These are phyloP conservation scores for Achlya hypogyna DNA, from an alignment of 352 stramenopile genomes.

Conservation along the genomic window DNA sequence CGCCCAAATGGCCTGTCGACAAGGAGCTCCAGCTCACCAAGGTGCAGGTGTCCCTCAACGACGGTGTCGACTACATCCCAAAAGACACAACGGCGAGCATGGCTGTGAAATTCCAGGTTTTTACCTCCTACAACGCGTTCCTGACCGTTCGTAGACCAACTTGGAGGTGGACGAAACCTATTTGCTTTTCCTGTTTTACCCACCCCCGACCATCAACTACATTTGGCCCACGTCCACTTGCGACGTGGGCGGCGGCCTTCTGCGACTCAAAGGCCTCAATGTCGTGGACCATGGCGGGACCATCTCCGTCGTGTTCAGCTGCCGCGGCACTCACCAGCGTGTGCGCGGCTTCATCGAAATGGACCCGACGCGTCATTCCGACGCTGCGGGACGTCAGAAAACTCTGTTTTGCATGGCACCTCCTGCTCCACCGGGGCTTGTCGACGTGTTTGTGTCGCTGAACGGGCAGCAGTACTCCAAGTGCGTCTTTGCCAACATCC, in stretches of 20 bases:
- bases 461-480: conserved; percentile 71
- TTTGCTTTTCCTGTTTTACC: conserved; percentile 73
- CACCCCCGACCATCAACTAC: conserved; percentile 33
- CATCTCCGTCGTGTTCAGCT: conserved; percentile 55
- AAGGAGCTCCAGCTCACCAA: conserved; percentile 48
- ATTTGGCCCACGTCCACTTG: conserved; percentile 55
- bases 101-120: conserved; percentile 3
- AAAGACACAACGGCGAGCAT: conserved; percentile 6
- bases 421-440: conserved; percentile 45
- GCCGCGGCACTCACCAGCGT: conserved; percentile 37
- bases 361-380: conserved; percentile 32
- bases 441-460: conserved; percentile 51
- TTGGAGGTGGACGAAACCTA: conserved; percentile 40
- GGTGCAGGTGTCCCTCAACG: conserved; percentile 61
- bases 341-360: conserved; percentile 59
- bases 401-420: conserved; percentile 44
- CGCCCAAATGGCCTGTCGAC: conserved; percentile 33
- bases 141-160: conserved; percentile 1
- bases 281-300: conserved; percentile 55
- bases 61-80: conserved; percentile 42
- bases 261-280: conserved; percentile 48
- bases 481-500: conserved; percentile 46
- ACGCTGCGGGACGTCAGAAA: neutral
- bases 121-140: neutral
- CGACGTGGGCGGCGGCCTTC: conserved; percentile 50